Evolutionary conservation across 2,329 filamentous ascomycete genomes (phyloP).

Genomic region (Setomelanomma holmii): DNA sequence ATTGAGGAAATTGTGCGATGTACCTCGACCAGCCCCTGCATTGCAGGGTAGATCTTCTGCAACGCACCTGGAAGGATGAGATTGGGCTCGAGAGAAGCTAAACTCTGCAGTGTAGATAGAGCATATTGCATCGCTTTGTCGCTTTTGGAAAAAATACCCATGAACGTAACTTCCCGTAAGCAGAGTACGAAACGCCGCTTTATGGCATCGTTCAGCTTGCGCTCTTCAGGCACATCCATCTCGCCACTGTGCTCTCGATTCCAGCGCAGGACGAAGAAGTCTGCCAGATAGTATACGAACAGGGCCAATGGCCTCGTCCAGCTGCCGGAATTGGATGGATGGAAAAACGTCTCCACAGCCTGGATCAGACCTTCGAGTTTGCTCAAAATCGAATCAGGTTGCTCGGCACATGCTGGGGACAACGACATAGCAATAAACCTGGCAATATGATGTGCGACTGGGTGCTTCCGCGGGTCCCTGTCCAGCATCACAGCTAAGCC

Average conservation of each 20-base stretch:
- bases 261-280: constrained; percentile 97
- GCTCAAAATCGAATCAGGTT: constrained; percentile 79
- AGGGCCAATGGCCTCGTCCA: constrained; percentile 94
- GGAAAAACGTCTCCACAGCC: constrained; percentile 97
- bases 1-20: constrained; percentile 95
- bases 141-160: constrained; percentile 98
- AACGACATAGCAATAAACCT: constrained; percentile 92
- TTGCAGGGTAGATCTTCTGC: constrained; percentile 94
- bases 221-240: constrained; percentile 81
- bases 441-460: constrained; percentile 88
- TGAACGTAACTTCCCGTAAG: constrained; percentile 91
- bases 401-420: constrained; percentile 80
- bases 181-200: constrained; percentile 90
- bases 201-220: constrained; percentile 79
- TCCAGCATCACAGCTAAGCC: constrained; percentile 88
- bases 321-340: constrained; percentile 90
- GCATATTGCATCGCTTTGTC: constrained; percentile 90
- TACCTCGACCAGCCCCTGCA: constrained; percentile 96
- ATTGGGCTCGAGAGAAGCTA: constrained; percentile 89
- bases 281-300: constrained; percentile 88
- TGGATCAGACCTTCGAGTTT: constrained; percentile 91
- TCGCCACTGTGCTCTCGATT: constrained; percentile 94
- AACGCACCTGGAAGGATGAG: constrained; percentile 91
- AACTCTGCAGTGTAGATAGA: constrained; percentile 84
- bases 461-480: constrained; percentile 92